Base-by-base conservation (phyloP, 352 stramenopile species). In the Salisapilia sapeloensis region DNA sequence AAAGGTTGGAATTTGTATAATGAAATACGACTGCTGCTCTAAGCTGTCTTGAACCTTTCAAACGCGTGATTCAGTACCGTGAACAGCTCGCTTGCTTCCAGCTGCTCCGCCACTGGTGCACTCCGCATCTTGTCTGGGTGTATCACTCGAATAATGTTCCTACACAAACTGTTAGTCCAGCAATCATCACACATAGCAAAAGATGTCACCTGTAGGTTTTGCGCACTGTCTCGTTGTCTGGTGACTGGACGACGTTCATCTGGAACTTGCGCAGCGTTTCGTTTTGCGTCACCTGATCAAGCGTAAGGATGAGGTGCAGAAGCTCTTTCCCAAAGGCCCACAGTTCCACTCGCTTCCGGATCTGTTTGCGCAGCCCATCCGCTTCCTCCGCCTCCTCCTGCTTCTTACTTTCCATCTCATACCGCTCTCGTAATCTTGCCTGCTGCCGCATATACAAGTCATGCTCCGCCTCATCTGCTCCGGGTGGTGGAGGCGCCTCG, bases 61-160 rank as follows among this genome's bases (percentile, higher is more conserved):
- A 89, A 91, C n/a, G 70, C 70, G 44, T 87, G 64, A 40, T 89
- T 91, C 19, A 89, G 46, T 24, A 89, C 65, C 12, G 74, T 91
- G 46, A 91, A 91, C 16, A 91, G 56, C 39, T 87, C 76, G 17
- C 85, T 83, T 4, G 76, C 72, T 43, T 84, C 76, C 6, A 89
- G 38, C 30, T 91, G 72, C 20, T 91, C 70, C n/a, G 66, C 25
- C 24, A 91, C 55, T 4, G 61, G 74, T 10, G 63, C 76, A 10
- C 57, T 56, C 7, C 76, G 70, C n/a, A 91, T 46, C 41, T 91
- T 91, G 30, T 91, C 76, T 4, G 76, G 76, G 25, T 91, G 76
- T 11, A 91, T 83, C 7, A 91, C 57, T 4, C 76, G 65, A 42
- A 91, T 87, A 14, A 91, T 84, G 38, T 70, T 87, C 23, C 69